These are phyloP conservation scores for Annulohypoxylon nitens DNA, from an alignment of 495 filamentous ascomycete genomes.

Conservation along the genomic window DNA sequence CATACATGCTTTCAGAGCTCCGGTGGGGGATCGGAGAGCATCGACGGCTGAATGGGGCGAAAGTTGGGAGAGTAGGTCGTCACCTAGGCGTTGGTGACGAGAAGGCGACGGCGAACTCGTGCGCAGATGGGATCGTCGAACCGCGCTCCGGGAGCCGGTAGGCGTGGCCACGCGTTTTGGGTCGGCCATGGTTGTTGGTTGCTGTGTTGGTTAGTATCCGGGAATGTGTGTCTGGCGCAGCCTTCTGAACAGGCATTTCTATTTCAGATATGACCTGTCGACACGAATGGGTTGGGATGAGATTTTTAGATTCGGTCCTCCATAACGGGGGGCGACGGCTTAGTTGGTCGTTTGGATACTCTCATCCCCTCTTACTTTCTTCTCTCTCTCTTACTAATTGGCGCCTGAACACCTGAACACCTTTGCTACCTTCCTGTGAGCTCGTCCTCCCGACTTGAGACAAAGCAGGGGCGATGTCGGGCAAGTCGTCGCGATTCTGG, in stretches of 20 bases:
- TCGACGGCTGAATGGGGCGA: constrained; percentile 58
- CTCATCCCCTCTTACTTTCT: constrained; percentile 29
- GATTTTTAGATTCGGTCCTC: constrained; percentile 41
- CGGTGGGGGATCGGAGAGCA: constrained; percentile 64
- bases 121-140: constrained; percentile 44
- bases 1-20: constrained; percentile 71
- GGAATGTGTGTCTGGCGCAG: constrained; percentile 26
- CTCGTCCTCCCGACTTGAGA: constrained; percentile 21
- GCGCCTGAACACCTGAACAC: constrained; percentile 6
- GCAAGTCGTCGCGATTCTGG: constrained; percentile 38
- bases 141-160: constrained; percentile 41
- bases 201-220: constrained; percentile 47
- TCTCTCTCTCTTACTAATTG: constrained; percentile 15
- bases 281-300: constrained; percentile 20
- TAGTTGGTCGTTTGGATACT: constrained; percentile 34
- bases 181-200: constrained; percentile 46
- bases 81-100: constrained; percentile 51
- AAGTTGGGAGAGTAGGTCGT: constrained; percentile 61
- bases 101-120: constrained; percentile 53
- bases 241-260: constrained; percentile 37
- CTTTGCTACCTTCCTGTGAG: constrained; percentile 32
- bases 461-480: constrained; percentile 35
- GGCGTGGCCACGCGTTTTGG: constrained; percentile 43
- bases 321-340: constrained; percentile 34
- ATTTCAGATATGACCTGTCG: constrained; percentile 36